phyloP scores from a whole-genome alignment of 257 asterid species.

The Fraxinus anomala region DNA sequence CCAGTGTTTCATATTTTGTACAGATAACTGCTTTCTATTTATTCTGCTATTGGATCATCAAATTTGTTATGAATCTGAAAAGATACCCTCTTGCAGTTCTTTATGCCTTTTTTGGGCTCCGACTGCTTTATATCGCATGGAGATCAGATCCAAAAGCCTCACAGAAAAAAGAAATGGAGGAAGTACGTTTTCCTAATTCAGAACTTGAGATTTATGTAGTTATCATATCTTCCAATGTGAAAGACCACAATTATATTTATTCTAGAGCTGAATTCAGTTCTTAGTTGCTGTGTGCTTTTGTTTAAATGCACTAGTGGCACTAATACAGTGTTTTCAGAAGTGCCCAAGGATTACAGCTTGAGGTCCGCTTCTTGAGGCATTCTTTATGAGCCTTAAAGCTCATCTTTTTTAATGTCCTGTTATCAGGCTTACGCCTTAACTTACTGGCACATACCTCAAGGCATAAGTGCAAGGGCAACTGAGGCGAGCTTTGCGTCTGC shows the following conservation, averaged over 20 bases:
- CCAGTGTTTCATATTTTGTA: not conserved
- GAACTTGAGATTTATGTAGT: not conserved
- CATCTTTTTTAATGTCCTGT: not conserved
- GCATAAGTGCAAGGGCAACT: not conserved
- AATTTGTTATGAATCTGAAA: conserved; percentile 27
- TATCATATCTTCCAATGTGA: not conserved
- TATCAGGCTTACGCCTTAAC: not conserved
- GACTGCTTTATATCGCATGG: conserved; percentile 92
- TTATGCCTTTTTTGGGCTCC: conserved; percentile 86
- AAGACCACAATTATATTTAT: not conserved
- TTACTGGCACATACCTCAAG: not conserved
- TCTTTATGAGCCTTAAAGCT: not conserved
- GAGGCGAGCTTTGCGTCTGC: not conserved
- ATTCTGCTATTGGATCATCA: not conserved
- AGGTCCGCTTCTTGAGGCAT: not conserved
- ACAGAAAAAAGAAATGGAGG: conserved; percentile 92
- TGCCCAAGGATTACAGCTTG: not conserved
- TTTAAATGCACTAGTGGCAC: not conserved
- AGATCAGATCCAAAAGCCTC: conserved; percentile 86
- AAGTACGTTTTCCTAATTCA: conserved; percentile 47
- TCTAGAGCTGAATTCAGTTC: not conserved
- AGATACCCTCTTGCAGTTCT: conserved; percentile 66
- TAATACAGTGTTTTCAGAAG: not conserved
- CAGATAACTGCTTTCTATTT: not conserved
- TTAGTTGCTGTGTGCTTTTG: not conserved